Evolutionary conservation across 1,284 basidiomycete species (phyloP).

Genomic region (Moniliophthora roreri): DNA sequence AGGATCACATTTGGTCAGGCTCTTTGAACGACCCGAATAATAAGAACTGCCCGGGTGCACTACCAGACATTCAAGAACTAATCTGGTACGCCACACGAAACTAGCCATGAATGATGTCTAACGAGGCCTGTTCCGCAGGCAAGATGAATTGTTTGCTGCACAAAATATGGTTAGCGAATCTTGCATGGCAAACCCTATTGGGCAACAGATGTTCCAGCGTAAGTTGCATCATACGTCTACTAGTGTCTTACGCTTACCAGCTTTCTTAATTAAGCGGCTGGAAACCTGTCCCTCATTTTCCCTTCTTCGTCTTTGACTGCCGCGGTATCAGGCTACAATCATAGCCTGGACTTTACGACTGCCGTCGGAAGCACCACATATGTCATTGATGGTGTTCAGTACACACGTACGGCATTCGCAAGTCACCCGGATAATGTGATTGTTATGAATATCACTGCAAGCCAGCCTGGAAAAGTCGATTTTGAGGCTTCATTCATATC

Average conservation of each 20-base stretch:
- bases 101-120: neutral
- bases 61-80: slow-evolving; percentile 9
- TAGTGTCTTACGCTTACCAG: neutral
- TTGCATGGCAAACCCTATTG: slow-evolving; percentile 16
- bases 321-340: slow-evolving; percentile 11
- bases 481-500: slow-evolving; percentile 15
- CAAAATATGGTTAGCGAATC: slow-evolving; percentile 8
- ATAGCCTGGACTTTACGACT: slow-evolving; percentile 14
- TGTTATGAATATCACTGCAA: slow-evolving; percentile 14
- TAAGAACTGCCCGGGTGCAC: slow-evolving; percentile 8
- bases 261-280: slow-evolving; percentile 10
- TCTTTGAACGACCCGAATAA: slow-evolving; percentile 15
- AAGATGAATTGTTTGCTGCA: slow-evolving; percentile 13
- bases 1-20: slow-evolving; percentile 15
- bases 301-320: neutral
- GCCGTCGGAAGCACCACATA: slow-evolving; percentile 16
- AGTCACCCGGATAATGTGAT: slow-evolving; percentile 17
- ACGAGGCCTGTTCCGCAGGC: neutral
- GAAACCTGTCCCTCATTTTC: slow-evolving; percentile 12
- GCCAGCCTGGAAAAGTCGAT: neutral
- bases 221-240: neutral
- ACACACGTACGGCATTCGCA: slow-evolving; percentile 16
- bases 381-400: slow-evolving; percentile 11
- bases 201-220: slow-evolving; percentile 17
- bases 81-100: slow-evolving; percentile 8